phyloP scores from a whole-genome alignment of 208 protist species.

The Wallacemonas rigidus region DNA sequence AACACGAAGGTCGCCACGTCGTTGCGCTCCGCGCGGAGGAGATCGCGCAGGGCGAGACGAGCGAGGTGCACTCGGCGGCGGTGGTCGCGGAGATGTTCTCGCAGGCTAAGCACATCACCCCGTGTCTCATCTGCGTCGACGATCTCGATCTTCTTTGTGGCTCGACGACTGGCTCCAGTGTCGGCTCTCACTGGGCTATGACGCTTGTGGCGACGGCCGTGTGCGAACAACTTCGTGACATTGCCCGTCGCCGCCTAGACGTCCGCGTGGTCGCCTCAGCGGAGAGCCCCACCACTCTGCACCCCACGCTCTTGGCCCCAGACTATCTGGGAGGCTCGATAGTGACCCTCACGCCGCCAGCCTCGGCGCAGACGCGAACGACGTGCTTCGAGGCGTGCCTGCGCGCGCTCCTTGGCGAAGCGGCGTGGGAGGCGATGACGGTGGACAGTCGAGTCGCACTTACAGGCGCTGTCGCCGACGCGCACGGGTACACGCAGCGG shows the following conservation, averaged over 20 bases:
- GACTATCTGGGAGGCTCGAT: constrained; percentile 21
- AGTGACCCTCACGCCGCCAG: constrained; percentile 24
- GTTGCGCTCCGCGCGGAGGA: constrained; percentile 40
- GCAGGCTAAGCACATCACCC: constrained; percentile 83
- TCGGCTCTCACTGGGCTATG: constrained; percentile 48
- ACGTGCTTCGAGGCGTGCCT: constrained; percentile 28
- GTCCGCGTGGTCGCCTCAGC: constrained; percentile 42
- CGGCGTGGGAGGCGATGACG: background rate
- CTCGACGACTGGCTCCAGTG: constrained; percentile 19
- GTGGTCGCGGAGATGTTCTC: constrained; percentile 92
- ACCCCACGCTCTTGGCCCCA: constrained; percentile 24
- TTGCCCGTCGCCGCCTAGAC: constrained; percentile 19
- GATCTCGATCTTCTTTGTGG: constrained; percentile 61
- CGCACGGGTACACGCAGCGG: constrained; percentile 65
- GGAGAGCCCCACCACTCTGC: constrained; percentile 31
- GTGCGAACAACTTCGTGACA: constrained; percentile 42
- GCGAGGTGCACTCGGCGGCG: constrained; percentile 76
- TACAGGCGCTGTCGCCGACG: constrained; percentile 29
- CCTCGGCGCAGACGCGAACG: constrained; percentile 25
- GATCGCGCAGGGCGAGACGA: constrained; percentile 39
- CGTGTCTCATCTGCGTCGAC: constrained; percentile 62
- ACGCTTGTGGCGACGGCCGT: constrained; percentile 35
- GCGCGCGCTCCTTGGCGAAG: background rate
- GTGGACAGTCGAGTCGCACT: constrained; percentile 23
- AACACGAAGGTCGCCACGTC: constrained; percentile 9